Evolutionary conservation across 805 yeast species (phyloP).

Genomic region (Hanseniaspora singularis): DNA sequence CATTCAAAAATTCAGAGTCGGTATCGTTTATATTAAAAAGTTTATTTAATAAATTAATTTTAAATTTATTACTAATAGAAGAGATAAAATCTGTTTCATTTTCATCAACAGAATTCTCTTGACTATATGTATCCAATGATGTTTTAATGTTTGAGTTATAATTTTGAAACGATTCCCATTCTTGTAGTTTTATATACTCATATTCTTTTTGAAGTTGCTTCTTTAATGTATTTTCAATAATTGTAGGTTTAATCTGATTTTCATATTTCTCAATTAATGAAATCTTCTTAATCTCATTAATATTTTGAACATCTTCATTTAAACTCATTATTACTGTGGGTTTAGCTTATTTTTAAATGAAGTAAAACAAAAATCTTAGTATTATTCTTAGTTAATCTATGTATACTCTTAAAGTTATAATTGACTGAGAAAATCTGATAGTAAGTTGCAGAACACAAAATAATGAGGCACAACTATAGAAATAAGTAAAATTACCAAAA

Average conservation of each 20-base stretch:
- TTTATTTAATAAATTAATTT: constrained; percentile 1
- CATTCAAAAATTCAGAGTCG: background rate
- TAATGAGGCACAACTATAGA: too few relatives aligned
- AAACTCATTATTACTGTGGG: background rate
- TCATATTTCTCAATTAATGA: constrained; percentile 9
- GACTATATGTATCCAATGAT: background rate
- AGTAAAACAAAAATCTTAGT: too few relatives aligned
- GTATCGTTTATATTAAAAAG: background rate
- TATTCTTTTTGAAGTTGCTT: constrained; percentile 27
- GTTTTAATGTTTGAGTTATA: constrained; percentile 21
- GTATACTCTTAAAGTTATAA: too few relatives aligned
- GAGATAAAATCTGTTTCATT: background rate
- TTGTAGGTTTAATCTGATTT: constrained; percentile 20
- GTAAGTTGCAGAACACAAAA: too few relatives aligned
- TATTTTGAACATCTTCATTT: background rate
- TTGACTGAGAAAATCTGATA: too few relatives aligned
- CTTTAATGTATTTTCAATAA: constrained; percentile 19
- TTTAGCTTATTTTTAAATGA: too few relatives aligned
- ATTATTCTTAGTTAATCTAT: too few relatives aligned
- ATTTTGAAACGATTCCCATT: constrained; percentile 29
- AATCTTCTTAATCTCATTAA: background rate
- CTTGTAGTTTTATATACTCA: constrained; percentile 28
- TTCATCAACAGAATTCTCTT: background rate
- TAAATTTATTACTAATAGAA: background rate
- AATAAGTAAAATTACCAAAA: too few relatives aligned